Percentiles rank a stretch among this genome's conserved stretches.
Conservation (phyloP, 2,329 filamentous ascomycete genomes). For the Exutisphaerella laricina region DNA sequence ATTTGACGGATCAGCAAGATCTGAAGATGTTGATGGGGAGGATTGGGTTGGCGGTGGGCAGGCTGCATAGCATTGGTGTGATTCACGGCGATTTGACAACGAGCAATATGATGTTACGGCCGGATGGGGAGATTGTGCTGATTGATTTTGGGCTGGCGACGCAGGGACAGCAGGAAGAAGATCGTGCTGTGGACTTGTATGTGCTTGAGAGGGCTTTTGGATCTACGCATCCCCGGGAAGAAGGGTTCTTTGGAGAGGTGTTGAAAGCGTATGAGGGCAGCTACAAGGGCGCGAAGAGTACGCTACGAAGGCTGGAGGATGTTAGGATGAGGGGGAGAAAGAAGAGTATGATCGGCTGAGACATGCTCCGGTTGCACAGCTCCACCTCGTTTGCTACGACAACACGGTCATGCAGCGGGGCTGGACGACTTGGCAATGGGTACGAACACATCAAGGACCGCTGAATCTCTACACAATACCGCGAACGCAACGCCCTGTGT, state of each 20-base stretch:
- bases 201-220: slow-evolving; percentile 91
- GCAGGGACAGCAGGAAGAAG: slow-evolving; percentile 78
- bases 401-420: no score
- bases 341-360: slow-evolving; percentile 88
- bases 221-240: slow-evolving; percentile 85
- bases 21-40: slow-evolving; percentile 30
- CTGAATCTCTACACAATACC: no score
- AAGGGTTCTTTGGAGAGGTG: slow-evolving; percentile 74
- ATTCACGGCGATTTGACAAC: slow-evolving; percentile 96
- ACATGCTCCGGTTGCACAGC: no score
- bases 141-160: slow-evolving; percentile 93
- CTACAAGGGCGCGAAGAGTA: slow-evolving; percentile 68
- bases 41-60: slow-evolving; percentile 33
- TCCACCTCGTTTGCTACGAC: no score
- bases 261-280: slow-evolving; percentile 66
- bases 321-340: slow-evolving; percentile 92
- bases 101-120: slow-evolving; percentile 83
- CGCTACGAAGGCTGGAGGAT: slow-evolving; percentile 79
- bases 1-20: slow-evolving; percentile 23
- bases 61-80: slow-evolving; percentile 74
- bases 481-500: no score
- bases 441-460: no score
- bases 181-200: slow-evolving; percentile 92
- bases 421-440: no score
- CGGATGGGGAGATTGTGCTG: slow-evolving; percentile 71